These are phyloP conservation scores for Aciculosporium take DNA, from an alignment of 2,329 filamentous ascomycete species.

Conservation along the genomic window DNA sequence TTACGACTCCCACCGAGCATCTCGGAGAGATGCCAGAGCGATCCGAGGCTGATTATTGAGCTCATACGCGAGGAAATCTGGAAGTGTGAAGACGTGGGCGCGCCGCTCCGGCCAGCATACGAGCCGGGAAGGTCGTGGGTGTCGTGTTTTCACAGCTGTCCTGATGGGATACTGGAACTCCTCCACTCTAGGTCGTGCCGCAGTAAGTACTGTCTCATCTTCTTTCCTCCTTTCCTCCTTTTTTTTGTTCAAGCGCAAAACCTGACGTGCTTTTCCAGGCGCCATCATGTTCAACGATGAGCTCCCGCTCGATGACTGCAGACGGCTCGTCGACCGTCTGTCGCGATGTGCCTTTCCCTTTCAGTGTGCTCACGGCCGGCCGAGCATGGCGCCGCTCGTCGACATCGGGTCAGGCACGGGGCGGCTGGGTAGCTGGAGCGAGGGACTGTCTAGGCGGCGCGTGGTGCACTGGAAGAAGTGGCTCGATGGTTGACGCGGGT, in stretches of 20 bases:
- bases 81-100: conserved; percentile 38
- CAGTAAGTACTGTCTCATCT: conserved; percentile 28
- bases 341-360: conserved; percentile 58
- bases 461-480: conserved; percentile 12
- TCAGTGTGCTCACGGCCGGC: conserved; percentile 68
- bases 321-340: conserved; percentile 40
- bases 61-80: conserved; percentile 65
- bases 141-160: conserved; percentile 51
- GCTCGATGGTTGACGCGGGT: conserved; percentile 8
- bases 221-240: background rate
- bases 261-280: conserved; percentile 16
- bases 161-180: conserved; percentile 60
- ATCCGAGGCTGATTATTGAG: conserved; percentile 58
- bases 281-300: conserved; percentile 79
- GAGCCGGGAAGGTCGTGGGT: conserved; percentile 35
- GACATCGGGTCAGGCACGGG: conserved; percentile 26
- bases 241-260: background rate
- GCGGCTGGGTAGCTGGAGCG: conserved; percentile 15
- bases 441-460: background rate
- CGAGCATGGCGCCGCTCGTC: conserved; percentile 49
- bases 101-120: conserved; percentile 2
- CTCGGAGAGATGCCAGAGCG: conserved; percentile 56
- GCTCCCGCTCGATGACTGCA: conserved; percentile 44
- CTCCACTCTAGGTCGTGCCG: conserved; percentile 64
- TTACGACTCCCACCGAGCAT: conserved; percentile 55